Evolutionary conservation across 2,329 filamentous ascomycete genomes (phyloP).

Genomic region (Nemania abortiva): DNA sequence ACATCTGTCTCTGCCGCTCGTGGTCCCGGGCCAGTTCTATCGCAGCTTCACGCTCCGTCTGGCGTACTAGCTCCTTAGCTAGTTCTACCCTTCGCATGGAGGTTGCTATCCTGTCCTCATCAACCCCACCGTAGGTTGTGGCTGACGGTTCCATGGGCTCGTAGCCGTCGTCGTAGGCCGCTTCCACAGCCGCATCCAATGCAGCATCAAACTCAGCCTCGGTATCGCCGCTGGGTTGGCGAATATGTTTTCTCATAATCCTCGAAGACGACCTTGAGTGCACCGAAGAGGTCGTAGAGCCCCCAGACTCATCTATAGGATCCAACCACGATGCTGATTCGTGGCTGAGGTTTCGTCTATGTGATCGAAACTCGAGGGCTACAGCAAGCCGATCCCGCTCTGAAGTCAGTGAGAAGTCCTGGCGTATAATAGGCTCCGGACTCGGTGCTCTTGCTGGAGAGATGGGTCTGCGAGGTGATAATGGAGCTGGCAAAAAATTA

Average conservation of each 20-base stretch:
- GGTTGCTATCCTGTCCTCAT: conserved; percentile 63
- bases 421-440: conserved; percentile 52
- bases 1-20: conserved; percentile 63
- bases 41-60: conserved; percentile 77
- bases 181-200: conserved; percentile 93
- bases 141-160: conserved; percentile 73
- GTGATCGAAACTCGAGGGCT: conserved; percentile 50
- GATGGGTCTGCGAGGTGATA: conserved; percentile 72
- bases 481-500: conserved; percentile 75
- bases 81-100: conserved; percentile 76
- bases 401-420: conserved; percentile 52
- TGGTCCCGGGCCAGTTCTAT: conserved; percentile 71
- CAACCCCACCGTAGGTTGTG: conserved; percentile 52
- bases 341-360: conserved; percentile 73
- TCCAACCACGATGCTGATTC: conserved; percentile 94
- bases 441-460: conserved; percentile 58
- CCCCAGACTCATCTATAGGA: conserved; percentile 90
- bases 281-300: conserved; percentile 81
- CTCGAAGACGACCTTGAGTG: conserved; percentile 83
- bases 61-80: conserved; percentile 79
- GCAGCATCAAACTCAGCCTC: conserved; percentile 95
- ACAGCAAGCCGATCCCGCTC: conserved; percentile 47
- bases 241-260: conserved; percentile 76
- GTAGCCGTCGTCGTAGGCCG: conserved; percentile 92
- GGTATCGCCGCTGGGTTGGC: conserved; percentile 76